Evolutionary conservation across 495 filamentous ascomycete genomes (phyloP).

Genomic region (Elaphomyces granulatus): DNA sequence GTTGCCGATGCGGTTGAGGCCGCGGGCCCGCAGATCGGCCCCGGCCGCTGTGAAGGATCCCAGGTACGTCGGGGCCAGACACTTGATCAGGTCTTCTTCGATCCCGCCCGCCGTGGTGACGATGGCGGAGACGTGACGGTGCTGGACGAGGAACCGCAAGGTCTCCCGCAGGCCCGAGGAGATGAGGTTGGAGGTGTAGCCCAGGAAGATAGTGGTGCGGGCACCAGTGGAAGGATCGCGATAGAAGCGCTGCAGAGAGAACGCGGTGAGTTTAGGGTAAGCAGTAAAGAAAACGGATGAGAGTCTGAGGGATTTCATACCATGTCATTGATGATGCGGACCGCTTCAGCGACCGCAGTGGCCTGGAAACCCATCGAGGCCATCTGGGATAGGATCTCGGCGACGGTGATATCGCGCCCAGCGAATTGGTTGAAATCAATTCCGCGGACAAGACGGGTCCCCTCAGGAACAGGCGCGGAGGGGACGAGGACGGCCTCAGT

Average conservation of each 20-base stretch:
- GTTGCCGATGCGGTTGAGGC: constrained; percentile 91
- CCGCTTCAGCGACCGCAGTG: constrained; percentile 66
- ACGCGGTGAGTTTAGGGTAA: neutral
- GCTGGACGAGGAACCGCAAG: constrained; percentile 80
- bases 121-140: constrained; percentile 78
- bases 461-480: constrained; percentile 67
- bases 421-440: constrained; percentile 78
- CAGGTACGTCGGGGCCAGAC: constrained; percentile 83
- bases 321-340: constrained; percentile 89
- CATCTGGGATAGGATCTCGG: constrained; percentile 73
- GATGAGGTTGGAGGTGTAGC: constrained; percentile 93
- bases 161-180: constrained; percentile 88
- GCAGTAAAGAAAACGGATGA: neutral
- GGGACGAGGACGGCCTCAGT: constrained; percentile 78
- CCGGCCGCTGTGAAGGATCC: constrained; percentile 67
- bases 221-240: constrained; percentile 55
- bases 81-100: constrained; percentile 98
- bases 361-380: constrained; percentile 85
- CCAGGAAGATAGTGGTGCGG: constrained; percentile 84
- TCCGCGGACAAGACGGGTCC: constrained; percentile 58
- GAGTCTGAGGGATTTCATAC: constrained; percentile 33
- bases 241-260: constrained; percentile 50
- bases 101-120: constrained; percentile 95
- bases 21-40: constrained; percentile 59
- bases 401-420: constrained; percentile 62